A percentile compares a stretch with the other conserved stretches of the same genome.
Conservation (phyloP, 2,329 filamentous ascomycete species). For the Mycosphaerella arachidis region DNA sequence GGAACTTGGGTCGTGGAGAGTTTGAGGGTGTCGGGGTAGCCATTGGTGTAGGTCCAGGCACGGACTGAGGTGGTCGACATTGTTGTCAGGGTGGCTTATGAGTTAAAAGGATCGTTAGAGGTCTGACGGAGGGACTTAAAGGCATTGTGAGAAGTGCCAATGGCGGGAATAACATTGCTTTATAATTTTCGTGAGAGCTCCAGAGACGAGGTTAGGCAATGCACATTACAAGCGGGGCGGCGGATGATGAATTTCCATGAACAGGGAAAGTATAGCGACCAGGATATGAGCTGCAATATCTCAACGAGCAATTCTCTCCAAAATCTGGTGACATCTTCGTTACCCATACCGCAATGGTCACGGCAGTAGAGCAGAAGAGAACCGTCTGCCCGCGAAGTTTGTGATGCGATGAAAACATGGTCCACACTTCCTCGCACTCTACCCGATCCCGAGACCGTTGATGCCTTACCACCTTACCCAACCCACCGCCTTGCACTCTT, state of each 20-base stretch:
- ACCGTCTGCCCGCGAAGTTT: no score
- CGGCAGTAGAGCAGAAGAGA: background rate
- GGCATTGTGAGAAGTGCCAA: background rate
- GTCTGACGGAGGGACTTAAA: background rate
- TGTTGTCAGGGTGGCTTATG: background rate
- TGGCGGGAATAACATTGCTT: background rate
- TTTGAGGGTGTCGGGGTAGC: slow-evolving; percentile 29
- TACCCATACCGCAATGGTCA: no score
- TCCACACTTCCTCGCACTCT: no score
- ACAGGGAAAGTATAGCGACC: background rate
- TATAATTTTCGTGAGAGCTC: background rate
- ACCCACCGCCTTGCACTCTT: slow-evolving; percentile 85
- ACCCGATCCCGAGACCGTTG: background rate
- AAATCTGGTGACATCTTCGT: background rate
- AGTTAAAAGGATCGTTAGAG: background rate
- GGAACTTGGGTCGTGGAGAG: slow-evolving; percentile 23
- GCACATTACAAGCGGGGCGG: background rate
- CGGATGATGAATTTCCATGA: background rate
- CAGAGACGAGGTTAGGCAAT: background rate
- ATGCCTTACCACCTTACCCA: slow-evolving; percentile 39
- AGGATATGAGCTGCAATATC: background rate
- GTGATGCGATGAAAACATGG: no score
- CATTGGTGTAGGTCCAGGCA: slow-evolving; percentile 34
- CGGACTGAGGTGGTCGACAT: slow-evolving; percentile 23
- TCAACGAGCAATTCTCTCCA: background rate